These are phyloP conservation scores for Tuctoria greenei DNA, from an alignment of 176 grass and related monocot genomes.

Conservation along the genomic window DNA sequence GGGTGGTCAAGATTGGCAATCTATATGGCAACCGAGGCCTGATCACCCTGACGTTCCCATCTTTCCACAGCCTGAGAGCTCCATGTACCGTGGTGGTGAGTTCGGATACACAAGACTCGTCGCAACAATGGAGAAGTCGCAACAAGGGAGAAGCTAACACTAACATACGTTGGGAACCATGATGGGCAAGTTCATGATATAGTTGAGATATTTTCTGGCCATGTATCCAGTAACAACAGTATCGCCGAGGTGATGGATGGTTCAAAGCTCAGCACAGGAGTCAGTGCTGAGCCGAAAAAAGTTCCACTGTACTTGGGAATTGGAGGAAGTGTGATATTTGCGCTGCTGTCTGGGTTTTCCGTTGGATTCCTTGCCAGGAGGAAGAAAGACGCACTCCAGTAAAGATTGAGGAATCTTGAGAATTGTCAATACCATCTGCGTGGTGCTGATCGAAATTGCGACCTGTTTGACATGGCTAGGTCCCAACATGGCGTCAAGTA, in stretches of 20 bases:
- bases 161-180: slow-evolving; percentile 89
- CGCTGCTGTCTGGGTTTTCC: slow-evolving; percentile 54
- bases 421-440: neutral
- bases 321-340: slow-evolving; percentile 36
- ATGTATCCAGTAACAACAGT: neutral
- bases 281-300: slow-evolving; percentile 8
- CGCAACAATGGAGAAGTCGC: slow-evolving; percentile 82
- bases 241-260: neutral
- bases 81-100: slow-evolving; percentile 82
- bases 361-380: slow-evolving; percentile 55
- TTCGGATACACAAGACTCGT: slow-evolving; percentile 84
- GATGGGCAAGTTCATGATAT: slow-evolving; percentile 48
- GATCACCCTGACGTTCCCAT: slow-evolving; percentile 67
- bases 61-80: slow-evolving; percentile 71
- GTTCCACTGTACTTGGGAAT: slow-evolving; percentile 44
- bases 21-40: slow-evolving; percentile 72
- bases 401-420: slow-evolving; percentile 63
- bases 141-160: slow-evolving; percentile 70
- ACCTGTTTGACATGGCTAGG: neutral
- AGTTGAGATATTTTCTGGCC: slow-evolving; percentile 32
- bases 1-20: slow-evolving; percentile 83
- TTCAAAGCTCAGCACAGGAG: slow-evolving; percentile 26
- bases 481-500: neutral
- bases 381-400: slow-evolving; percentile 63
- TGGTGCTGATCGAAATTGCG: neutral